Percentiles rank a stretch among this genome's conserved stretches.
Evolutionary conservation across 805 yeast genomes (phyloP).

Genomic region (Candida argentea): DNA sequence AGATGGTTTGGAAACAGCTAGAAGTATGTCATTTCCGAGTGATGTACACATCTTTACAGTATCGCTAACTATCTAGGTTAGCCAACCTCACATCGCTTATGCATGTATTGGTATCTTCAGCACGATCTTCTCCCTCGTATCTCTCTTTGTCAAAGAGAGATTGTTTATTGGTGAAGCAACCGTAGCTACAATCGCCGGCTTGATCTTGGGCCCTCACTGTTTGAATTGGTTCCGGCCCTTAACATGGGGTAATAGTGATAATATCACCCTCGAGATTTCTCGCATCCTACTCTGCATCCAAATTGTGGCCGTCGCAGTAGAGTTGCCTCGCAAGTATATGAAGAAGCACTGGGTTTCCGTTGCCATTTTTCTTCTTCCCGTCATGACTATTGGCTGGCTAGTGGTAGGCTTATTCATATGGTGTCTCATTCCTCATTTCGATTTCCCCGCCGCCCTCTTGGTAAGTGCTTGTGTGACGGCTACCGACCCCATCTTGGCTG

Average conservation of each 20-base stretch:
- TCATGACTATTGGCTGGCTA: slow-evolving; percentile 88
- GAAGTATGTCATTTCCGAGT: slow-evolving; percentile 13
- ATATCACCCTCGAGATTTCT: slow-evolving; percentile 72
- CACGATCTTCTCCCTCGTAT: slow-evolving; percentile 68
- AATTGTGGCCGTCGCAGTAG: slow-evolving; percentile 91
- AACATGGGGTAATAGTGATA: slow-evolving; percentile 79
- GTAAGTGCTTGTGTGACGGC: slow-evolving; percentile 89
- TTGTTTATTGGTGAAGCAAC: slow-evolving; percentile 88
- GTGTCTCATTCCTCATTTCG: slow-evolving; percentile 62
- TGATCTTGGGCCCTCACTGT: slow-evolving; percentile 83
- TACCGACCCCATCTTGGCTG: slow-evolving; percentile 90
- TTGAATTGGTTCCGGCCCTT: slow-evolving; percentile 75
- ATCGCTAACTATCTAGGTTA: slow-evolving; percentile 15
- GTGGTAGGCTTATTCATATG: slow-evolving; percentile 72
- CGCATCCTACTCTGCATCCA: slow-evolving; percentile 78
- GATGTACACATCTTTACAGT: not conserved
- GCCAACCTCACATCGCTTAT: slow-evolving; percentile 75
- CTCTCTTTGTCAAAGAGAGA: slow-evolving; percentile 73
- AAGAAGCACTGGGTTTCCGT: slow-evolving; percentile 75
- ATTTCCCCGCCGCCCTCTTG: slow-evolving; percentile 61
- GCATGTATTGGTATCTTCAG: slow-evolving; percentile 82
- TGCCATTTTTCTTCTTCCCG: slow-evolving; percentile 64
- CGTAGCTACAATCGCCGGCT: slow-evolving; percentile 75
- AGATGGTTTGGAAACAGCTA: slow-evolving; percentile 12
- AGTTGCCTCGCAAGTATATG: slow-evolving; percentile 84